A percentile compares a stretch with the other conserved stretches of the same genome.
Evolutionary conservation across 2,329 filamentous ascomycete species (phyloP).

Genomic region (Capronia epimyces): DNA sequence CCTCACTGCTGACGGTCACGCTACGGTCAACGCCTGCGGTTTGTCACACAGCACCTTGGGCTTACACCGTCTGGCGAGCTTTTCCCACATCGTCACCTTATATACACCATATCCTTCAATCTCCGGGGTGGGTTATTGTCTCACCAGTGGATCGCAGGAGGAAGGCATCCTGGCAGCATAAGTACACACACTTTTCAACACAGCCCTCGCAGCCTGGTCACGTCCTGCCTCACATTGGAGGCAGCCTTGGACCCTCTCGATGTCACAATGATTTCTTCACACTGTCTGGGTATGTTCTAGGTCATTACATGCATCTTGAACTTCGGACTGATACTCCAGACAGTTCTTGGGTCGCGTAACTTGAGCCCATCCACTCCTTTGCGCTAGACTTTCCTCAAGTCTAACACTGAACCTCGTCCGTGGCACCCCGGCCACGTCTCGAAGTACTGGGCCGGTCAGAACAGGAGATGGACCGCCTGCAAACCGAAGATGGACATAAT

Average conservation of each 20-base stretch:
- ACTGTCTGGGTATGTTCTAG: slow-evolving; percentile 21
- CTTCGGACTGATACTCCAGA: slow-evolving; percentile 28
- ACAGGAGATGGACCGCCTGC: slow-evolving; percentile 44
- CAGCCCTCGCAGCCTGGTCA: slow-evolving; percentile 14
- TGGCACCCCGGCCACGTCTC: slow-evolving; percentile 28
- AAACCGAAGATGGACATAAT: slow-evolving; percentile 47
- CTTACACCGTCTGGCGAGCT: slow-evolving; percentile 19
- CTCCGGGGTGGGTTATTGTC: slow-evolving; percentile 17
- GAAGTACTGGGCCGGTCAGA: slow-evolving; percentile 1
- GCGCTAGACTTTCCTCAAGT: slow-evolving; percentile 27
- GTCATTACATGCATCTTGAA: slow-evolving; percentile 32
- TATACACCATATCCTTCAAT: slow-evolving; percentile 20
- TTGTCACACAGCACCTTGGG: slow-evolving; percentile 17
- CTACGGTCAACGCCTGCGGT: neutral
- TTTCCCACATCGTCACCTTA: slow-evolving; percentile 3
- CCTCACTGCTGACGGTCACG: slow-evolving; percentile 20
- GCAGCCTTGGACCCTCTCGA: slow-evolving; percentile 9
- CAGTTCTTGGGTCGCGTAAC: slow-evolving; percentile 35
- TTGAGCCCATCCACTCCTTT: slow-evolving; percentile 33
- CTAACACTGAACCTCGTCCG: neutral
- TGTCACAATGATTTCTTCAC: slow-evolving; percentile 22
- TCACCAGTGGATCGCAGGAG: slow-evolving; percentile 16
- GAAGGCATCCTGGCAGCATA: slow-evolving; percentile 4
- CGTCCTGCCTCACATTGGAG: slow-evolving; percentile 16
- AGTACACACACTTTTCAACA: slow-evolving; percentile 3